These are phyloP conservation scores for Fusarium zealandicum DNA, from an alignment of 2,329 filamentous ascomycete genomes.

Conservation along the genomic window DNA sequence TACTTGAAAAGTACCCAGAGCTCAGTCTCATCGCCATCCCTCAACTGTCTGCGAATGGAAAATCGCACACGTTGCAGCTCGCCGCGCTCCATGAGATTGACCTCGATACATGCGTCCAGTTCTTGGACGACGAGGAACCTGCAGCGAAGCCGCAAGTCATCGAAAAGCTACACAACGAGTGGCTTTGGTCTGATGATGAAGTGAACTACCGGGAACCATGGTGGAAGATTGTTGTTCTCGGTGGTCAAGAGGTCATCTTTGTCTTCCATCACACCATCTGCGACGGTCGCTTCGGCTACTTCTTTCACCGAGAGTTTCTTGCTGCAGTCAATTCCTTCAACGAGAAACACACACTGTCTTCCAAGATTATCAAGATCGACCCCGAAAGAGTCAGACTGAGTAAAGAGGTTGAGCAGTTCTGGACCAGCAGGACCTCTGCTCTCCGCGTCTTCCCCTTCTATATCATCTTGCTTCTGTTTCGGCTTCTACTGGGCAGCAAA, in stretches of 20 bases:
- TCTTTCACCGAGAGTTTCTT: conserved; percentile 25
- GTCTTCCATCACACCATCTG: conserved; percentile 30
- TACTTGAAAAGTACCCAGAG: conserved; percentile 15
- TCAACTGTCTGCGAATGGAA: background rate
- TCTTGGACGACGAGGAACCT: background rate
- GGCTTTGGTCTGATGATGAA: conserved; percentile 18
- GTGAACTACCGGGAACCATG: conserved; percentile 11
- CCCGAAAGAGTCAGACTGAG: conserved; percentile 4
- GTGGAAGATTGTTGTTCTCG: conserved; percentile 27
- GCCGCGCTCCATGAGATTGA: conserved; percentile 24
- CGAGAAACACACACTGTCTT: background rate
- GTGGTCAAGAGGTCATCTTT: conserved; percentile 19
- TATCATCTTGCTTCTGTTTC: conserved; percentile 6
- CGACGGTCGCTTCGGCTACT: conserved; percentile 21
- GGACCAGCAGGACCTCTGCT: conserved; percentile 4
- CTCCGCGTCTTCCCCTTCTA: conserved; percentile 6
- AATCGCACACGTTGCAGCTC: conserved; percentile 3
- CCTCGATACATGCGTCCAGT: conserved; percentile 23
- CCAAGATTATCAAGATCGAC: conserved; percentile 9
- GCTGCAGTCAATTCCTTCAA: conserved; percentile 10
- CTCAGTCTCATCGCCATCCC: conserved; percentile 7
- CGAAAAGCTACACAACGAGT: conserved; percentile 27
- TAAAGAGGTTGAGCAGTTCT: conserved; percentile 11
- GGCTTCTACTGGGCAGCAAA: conserved; percentile 6
- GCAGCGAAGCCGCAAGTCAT: background rate